Evolutionary conservation across 2,329 filamentous ascomycete species (phyloP).

Genomic region (Teratosphaeria nubilosa): DNA sequence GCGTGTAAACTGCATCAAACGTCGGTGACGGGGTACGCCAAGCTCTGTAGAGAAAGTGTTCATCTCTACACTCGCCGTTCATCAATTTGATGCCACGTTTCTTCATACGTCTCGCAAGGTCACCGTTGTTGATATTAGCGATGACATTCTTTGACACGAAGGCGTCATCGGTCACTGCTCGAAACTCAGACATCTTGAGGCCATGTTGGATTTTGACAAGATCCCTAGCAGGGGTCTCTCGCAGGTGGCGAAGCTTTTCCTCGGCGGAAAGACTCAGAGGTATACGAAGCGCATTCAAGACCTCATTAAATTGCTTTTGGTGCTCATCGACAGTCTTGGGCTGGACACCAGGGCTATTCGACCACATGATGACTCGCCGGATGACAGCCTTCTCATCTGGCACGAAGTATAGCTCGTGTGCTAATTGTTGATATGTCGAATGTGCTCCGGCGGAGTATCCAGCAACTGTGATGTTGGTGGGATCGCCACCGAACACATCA

Average conservation of each 20-base stretch:
- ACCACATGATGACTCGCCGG: conserved; percentile 43
- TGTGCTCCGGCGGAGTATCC: conserved; percentile 50
- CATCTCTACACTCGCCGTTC: conserved; percentile 46
- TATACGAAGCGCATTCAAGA: conserved; percentile 37
- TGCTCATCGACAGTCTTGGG: conserved; percentile 39
- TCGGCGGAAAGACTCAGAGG: conserved; percentile 26
- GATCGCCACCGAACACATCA: conserved; percentile 41
- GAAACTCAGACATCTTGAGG: conserved; percentile 44
- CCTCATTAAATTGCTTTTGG: conserved; percentile 43
- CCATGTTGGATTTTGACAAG: conserved; percentile 34
- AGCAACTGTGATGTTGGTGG: conserved; percentile 41
- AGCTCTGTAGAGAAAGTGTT: conserved; percentile 42
- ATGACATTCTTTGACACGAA: conserved; percentile 40
- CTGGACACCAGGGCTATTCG: conserved; percentile 45
- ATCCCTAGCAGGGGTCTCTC: conserved; percentile 27
- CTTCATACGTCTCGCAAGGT: conserved; percentile 37
- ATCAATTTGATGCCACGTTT: conserved; percentile 39
- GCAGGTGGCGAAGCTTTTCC: conserved; percentile 39
- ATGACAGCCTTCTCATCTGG: conserved; percentile 39
- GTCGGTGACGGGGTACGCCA: conserved; percentile 40
- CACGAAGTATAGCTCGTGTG: conserved; percentile 43
- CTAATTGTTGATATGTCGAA: conserved; percentile 47
- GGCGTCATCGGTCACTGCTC: conserved; percentile 39
- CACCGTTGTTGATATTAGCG: conserved; percentile 37
- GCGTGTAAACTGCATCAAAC: conserved; percentile 32